These are phyloP conservation scores for Colletotrichum filicis DNA, from an alignment of 2,329 filamentous ascomycete species.

Conservation along the genomic window DNA sequence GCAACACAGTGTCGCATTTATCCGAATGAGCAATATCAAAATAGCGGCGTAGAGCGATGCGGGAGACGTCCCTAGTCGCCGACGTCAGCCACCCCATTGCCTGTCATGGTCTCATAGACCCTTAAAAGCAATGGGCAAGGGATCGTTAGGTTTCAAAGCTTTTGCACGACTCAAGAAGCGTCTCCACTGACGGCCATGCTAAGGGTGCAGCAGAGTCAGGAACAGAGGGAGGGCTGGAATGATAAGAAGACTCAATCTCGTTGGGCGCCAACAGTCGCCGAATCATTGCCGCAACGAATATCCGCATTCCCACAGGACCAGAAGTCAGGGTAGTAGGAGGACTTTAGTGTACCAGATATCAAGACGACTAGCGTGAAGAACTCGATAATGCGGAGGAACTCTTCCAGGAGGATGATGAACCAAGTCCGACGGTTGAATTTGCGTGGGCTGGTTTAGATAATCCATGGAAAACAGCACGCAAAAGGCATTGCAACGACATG, in stretches of 20 bases:
- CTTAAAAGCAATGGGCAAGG: neutral
- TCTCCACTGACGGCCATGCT: neutral
- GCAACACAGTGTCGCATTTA: neutral
- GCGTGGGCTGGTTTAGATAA: neutral
- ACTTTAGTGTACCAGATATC: neutral
- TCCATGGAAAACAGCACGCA: neutral
- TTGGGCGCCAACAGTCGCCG: constrained; percentile 17
- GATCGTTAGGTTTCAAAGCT: neutral
- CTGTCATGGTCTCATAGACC: neutral
- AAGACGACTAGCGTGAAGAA: neutral
- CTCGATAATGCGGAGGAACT: neutral
- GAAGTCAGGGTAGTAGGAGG: neutral
- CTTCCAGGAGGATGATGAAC: neutral
- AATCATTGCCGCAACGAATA: neutral
- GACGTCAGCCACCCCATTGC: neutral
- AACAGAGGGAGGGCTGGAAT: neutral
- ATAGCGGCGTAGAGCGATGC: neutral
- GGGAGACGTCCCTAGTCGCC: neutral
- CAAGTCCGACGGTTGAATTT: neutral
- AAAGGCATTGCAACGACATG: neutral
- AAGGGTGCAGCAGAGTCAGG: neutral
- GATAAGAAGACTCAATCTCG: constrained; percentile 23
- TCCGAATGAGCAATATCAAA: neutral
- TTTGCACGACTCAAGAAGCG: constrained; percentile 21
- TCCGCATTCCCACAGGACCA: neutral